phyloP scores from a whole-genome alignment of 345 rosid species.

The Dovyalis caffra region DNA sequence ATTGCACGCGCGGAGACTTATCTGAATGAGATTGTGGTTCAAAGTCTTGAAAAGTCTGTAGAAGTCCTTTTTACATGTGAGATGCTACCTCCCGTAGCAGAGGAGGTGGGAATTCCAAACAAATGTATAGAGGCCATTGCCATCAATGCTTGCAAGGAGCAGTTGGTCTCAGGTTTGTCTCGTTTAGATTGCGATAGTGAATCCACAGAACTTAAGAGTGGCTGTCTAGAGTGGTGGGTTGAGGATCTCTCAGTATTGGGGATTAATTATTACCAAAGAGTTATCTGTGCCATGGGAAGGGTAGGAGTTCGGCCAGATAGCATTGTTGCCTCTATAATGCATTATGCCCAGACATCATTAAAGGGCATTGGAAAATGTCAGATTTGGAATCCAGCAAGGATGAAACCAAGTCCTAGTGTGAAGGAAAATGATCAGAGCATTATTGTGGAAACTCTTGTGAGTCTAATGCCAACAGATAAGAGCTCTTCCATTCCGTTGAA shows the following conservation, averaged over 20 bases:
- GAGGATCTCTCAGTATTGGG: conserved; percentile 67
- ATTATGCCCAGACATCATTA: conserved; percentile 66
- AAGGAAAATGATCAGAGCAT: conserved; percentile 49
- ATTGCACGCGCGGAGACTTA: conserved; percentile 57
- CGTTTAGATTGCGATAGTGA: conserved; percentile 40
- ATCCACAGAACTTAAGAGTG: conserved; percentile 57
- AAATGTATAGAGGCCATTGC: conserved; percentile 75
- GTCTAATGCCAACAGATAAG: conserved; percentile 56
- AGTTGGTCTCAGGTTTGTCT: conserved; percentile 61
- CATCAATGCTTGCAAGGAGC: conserved; percentile 71
- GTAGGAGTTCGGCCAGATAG: conserved; percentile 56
- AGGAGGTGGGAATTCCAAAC: conserved; percentile 50
- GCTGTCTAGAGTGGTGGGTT: conserved; percentile 71
- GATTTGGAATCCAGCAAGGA: conserved; percentile 47
- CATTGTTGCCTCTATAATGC: conserved; percentile 62
- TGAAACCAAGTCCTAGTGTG: conserved; percentile 30
- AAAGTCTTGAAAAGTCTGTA: conserved; percentile 59
- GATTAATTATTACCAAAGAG: conserved; percentile 56
- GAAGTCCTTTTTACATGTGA: conserved; percentile 64
- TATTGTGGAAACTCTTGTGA: conserved; percentile 62
- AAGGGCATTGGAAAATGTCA: conserved; percentile 56
- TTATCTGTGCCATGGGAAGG: conserved; percentile 56
- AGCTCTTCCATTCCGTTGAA: conserved; percentile 45
- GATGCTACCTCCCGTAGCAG: conserved; percentile 39
- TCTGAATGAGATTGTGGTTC: conserved; percentile 53